A percentile compares a stretch with the other conserved stretches of the same genome.
Conservation (phyloP, 257 asterid genomes). For the Petunia axillaris region DNA sequence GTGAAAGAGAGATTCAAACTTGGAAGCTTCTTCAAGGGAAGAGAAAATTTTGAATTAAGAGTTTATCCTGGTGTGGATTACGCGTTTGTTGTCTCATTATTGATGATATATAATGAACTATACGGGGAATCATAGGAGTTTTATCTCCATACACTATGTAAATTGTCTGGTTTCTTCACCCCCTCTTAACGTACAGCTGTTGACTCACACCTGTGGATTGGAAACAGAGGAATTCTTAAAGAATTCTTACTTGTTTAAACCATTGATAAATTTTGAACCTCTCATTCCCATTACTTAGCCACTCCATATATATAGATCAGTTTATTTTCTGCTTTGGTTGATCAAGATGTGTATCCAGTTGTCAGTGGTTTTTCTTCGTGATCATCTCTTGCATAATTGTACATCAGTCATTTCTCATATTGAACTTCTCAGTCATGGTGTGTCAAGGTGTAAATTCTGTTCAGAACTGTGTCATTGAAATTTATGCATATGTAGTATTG, state of each 20-base stretch:
- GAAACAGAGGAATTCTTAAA: background rate
- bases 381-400: background rate
- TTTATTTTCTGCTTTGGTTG: background rate
- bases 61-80: slow-evolving; percentile 57
- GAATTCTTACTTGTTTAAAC: no score
- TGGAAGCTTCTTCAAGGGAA: slow-evolving; percentile 39
- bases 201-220: background rate
- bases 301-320: background rate
- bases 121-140: slow-evolving; percentile 28
- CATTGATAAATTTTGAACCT: no score
- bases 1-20: slow-evolving; percentile 45
- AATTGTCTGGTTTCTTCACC: background rate
- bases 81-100: slow-evolving; percentile 45
- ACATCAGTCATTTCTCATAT: background rate
- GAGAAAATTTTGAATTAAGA: slow-evolving; percentile 49
- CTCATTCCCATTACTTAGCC: no score
- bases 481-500: background rate
- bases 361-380: background rate
- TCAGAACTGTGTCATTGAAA: no score
- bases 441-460: no score
- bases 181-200: slow-evolving; percentile 13
- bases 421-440: no score
- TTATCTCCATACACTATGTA: background rate
- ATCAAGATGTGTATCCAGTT: background rate
- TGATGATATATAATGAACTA: slow-evolving; percentile 46